Base-by-base conservation (phyloP, 2,329 filamentous ascomycete genomes). In the Ophiostoma triangulosporum region DNA sequence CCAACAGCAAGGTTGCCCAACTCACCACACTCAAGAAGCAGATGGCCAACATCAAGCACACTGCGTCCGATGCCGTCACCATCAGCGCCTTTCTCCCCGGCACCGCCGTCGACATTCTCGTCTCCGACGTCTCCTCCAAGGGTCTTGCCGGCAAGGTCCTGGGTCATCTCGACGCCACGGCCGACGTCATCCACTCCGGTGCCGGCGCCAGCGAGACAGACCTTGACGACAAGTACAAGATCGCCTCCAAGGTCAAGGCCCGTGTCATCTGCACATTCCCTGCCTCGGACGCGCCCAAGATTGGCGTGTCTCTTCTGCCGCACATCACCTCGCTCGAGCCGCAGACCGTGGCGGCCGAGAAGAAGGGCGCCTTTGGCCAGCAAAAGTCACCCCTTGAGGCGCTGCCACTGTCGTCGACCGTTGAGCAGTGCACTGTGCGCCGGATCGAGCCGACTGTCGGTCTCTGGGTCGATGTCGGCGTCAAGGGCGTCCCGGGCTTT, bases 131-230 rank as follows among this genome's bases (percentile, higher is more conserved):
- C 14, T 81, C 83, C 11, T 68, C 76, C 12, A 80, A 78, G 58
- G 93, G 93, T n/a, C 69, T 98, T 56, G 73, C 78, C 49, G 93
- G 93, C 62, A 96, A 96, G 67, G 80, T 97, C 45, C 86, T 98
- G 76, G 94, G 93, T 15, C 81, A 90, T 64, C 70, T 98, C 24
- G 88, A 96, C 68, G 86, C 88, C 11, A 96, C 89, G 1, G 89
- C 91, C 17, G 93, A 98, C 66, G 66, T 91, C 33, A 79, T 96
- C 43, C 93, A 98, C 67, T 95, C 89, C 14, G 89, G 89, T 33
- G 78, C 80, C 50, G 86, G 83, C 3, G 78, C 81, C 40, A 77
- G 79, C 54, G 80, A 80, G 26, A 75, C 80, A 46, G 82, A 93
- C 59, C 70, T 95, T 40, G 80, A 82, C 48, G 80, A 83, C 48